phyloP scores from a whole-genome alignment of 2,329 filamentous ascomycete species.

The Cladosporium sp. region DNA sequence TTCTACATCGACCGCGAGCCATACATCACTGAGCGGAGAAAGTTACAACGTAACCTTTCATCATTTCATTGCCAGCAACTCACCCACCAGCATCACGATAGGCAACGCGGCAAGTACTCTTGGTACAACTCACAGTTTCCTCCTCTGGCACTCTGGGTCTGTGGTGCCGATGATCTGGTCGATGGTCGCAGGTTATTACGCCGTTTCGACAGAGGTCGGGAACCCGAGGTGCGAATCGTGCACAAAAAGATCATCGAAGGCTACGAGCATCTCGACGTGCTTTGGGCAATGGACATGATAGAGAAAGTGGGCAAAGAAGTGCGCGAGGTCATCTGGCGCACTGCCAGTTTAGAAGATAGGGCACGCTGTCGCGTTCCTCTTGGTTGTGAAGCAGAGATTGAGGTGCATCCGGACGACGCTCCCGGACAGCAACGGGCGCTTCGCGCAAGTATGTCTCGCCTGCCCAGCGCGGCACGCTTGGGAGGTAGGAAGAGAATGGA shows the following conservation, averaged over 20 bases:
- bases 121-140: slow-evolving; percentile 83
- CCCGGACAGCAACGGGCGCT: slow-evolving; percentile 3
- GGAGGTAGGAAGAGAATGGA: slow-evolving; percentile 31
- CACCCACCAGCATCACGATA: slow-evolving; percentile 34
- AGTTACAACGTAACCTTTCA: slow-evolving; percentile 34
- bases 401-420: slow-evolving; percentile 15
- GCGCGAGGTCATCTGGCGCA: slow-evolving; percentile 80
- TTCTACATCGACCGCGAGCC: slow-evolving; percentile 34
- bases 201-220: slow-evolving; percentile 72
- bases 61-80: slow-evolving; percentile 33
- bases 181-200: slow-evolving; percentile 74
- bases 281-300: slow-evolving; percentile 89
- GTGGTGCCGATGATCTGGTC: slow-evolving; percentile 78
- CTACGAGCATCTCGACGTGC: slow-evolving; percentile 91
- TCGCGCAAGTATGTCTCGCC: slow-evolving; percentile 5
- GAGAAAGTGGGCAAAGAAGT: slow-evolving; percentile 81
- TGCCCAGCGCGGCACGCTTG: background rate
- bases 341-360: slow-evolving; percentile 57
- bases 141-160: slow-evolving; percentile 86
- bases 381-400: slow-evolving; percentile 49
- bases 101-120: slow-evolving; percentile 49
- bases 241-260: slow-evolving; percentile 80
- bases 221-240: slow-evolving; percentile 78
- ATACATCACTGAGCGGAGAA: slow-evolving; percentile 29
- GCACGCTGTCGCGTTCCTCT: slow-evolving; percentile 62